Percentiles rank a stretch among this genome's conserved stretches.
These are phyloP conservation scores for Amylocystis lapponica DNA, from an alignment of 768 basidiomycete species.

Conservation along the genomic window DNA sequence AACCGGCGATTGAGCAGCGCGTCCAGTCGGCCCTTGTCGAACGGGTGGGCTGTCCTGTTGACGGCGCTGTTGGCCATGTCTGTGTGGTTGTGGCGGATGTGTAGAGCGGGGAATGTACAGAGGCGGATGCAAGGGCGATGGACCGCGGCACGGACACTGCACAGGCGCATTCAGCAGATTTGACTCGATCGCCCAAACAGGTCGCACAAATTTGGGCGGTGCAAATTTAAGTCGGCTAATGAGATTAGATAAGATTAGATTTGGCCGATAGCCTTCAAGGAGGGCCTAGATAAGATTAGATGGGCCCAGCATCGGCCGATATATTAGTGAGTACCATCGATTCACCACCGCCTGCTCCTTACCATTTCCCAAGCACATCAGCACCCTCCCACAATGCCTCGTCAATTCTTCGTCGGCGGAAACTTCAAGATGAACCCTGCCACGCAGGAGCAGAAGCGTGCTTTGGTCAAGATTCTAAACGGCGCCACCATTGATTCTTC, in stretches of 20 bases:
- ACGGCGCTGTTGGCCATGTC: constrained; percentile 30
- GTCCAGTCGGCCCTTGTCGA: constrained; percentile 84
- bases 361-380: too few relatives aligned
- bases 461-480: constrained; percentile 70
- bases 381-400: constrained; percentile 49
- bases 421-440: constrained; percentile 98
- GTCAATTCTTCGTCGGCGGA: constrained; percentile 91
- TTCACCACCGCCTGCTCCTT: too few relatives aligned
- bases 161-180: constrained; percentile 1
- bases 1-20: constrained; percentile 84
- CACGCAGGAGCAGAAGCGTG: constrained; percentile 54
- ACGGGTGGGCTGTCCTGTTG: constrained; percentile 81
- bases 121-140: not conserved
- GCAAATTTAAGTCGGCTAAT: too few relatives aligned
- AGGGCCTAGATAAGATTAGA: constrained; percentile 1
- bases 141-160: not conserved
- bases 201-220: too few relatives aligned
- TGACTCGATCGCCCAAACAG: too few relatives aligned
- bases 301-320: too few relatives aligned
- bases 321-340: too few relatives aligned
- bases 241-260: too few relatives aligned
- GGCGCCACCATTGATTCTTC: constrained; percentile 68
- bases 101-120: not conserved
- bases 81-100: not conserved
- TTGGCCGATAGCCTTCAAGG: too few relatives aligned